Evolutionary conservation across 148 eudicot species (phyloP).

Genomic region (Rhododendron williamsianum): DNA sequence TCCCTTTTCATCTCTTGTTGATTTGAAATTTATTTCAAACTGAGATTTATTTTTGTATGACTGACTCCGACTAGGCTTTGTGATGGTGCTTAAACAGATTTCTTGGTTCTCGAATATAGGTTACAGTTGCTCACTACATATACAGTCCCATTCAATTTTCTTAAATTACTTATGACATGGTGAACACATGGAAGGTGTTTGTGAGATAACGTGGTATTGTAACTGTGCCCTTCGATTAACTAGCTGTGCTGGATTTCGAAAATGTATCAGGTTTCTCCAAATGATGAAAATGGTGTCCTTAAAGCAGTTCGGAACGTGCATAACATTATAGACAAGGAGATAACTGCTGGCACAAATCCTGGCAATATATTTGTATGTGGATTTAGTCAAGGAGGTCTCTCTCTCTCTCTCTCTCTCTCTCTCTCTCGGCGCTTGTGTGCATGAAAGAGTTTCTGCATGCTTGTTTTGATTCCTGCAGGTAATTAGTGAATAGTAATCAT

Average conservation of each 20-base stretch:
- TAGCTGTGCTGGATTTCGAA: background rate
- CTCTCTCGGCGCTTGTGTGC: background rate
- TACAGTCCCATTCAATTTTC: background rate
- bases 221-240: background rate
- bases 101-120: background rate
- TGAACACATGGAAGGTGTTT: background rate
- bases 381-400: conserved; percentile 98
- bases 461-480: conserved; percentile 2
- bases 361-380: conserved; percentile 91
- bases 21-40: background rate
- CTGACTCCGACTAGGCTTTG: background rate
- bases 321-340: conserved; percentile 78
- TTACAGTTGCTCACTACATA: background rate
- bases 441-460: conserved; percentile 2
- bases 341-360: conserved; percentile 74
- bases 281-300: conserved; percentile 56
- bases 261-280: conserved; percentile 68
- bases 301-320: conserved; percentile 84
- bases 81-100: background rate
- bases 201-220: background rate
- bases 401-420: conserved; percentile 17
- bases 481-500: background rate
- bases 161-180: background rate
- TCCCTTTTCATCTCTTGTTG: conserved; percentile 2
- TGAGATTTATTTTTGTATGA: background rate